Percentiles rank a stretch among this genome's conserved stretches.
Conservation (phyloP, 768 basidiomycete species). For the Tylopilus cervinicoccineus region DNA sequence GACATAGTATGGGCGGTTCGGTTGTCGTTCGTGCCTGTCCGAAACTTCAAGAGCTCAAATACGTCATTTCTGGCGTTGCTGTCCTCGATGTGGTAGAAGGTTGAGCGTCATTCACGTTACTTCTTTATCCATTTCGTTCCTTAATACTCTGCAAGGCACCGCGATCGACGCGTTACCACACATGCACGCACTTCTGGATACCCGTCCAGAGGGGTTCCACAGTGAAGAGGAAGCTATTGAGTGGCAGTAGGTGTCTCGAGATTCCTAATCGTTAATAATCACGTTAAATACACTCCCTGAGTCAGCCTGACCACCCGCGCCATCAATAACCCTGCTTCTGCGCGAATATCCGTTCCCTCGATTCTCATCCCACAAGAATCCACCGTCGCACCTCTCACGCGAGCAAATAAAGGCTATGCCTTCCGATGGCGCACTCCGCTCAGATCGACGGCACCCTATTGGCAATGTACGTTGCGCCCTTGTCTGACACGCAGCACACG, state of each 20-base stretch:
- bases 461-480: constrained; percentile 59
- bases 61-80: constrained; percentile 68
- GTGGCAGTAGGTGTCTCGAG: constrained; percentile 80
- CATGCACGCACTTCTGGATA: constrained; percentile 85
- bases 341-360: constrained; percentile 84
- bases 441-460: constrained; percentile 80
- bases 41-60: constrained; percentile 59
- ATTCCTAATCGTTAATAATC: background rate
- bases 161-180: constrained; percentile 90
- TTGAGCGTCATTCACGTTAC: constrained; percentile 21
- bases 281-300: background rate
- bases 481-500: constrained; percentile 1
- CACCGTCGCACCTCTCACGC: constrained; percentile 26
- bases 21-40: constrained; percentile 75
- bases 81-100: constrained; percentile 92
- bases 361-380: constrained; percentile 55
- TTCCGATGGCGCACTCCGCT: constrained; percentile 86
- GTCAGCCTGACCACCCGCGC: constrained; percentile 73
- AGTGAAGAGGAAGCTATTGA: constrained; percentile 82
- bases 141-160: constrained; percentile 51
- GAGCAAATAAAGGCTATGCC: constrained; percentile 18
- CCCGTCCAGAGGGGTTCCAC: constrained; percentile 82
- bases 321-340: constrained; percentile 77
- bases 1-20: constrained; percentile 96
- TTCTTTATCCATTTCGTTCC: background rate